phyloP scores from a whole-genome alignment of 73 alveolate species.

The Tetrahymena malaccensis region DNA sequence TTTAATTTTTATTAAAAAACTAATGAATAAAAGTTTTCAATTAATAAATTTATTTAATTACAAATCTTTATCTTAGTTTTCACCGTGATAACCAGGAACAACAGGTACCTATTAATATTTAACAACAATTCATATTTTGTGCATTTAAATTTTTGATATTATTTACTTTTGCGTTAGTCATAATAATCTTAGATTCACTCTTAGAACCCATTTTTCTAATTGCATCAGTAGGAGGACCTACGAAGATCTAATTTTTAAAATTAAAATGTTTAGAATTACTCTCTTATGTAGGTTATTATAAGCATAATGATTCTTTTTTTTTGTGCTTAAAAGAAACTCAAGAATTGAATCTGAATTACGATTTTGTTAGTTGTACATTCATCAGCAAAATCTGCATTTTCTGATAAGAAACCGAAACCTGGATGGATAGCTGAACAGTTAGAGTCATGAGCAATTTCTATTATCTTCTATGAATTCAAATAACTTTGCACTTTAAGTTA shows the following conservation, averaged over 20 bases:
- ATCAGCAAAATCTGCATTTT: slow-evolving; percentile 83
- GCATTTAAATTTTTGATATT: slow-evolving; percentile 22
- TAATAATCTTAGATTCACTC: slow-evolving; percentile 68
- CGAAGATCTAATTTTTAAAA: slow-evolving; percentile 22
- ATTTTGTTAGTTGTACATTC: slow-evolving; percentile 57
- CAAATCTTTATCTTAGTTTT: slow-evolving; percentile 39
- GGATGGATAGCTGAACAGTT: slow-evolving; percentile 92
- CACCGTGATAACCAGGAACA: slow-evolving; percentile 65
- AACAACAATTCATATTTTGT: slow-evolving; percentile 15
- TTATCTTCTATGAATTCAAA: slow-evolving; percentile 49
- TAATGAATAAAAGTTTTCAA: slow-evolving; percentile 16
- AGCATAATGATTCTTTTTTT: too few species aligned
- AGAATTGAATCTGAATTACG: background rate
- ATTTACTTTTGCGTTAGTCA: slow-evolving; percentile 68
- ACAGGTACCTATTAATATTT: slow-evolving; percentile 13
- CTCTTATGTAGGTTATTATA: background rate
- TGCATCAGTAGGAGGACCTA: slow-evolving; percentile 73
- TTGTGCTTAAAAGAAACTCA: background rate
- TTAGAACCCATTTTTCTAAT: slow-evolving; percentile 75
- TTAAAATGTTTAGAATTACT: background rate
- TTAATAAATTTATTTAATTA: background rate
- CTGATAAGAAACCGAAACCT: slow-evolving; percentile 93
- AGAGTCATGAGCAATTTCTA: slow-evolving; percentile 62
- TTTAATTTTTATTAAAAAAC: slow-evolving; percentile 44
- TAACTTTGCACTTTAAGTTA: slow-evolving; percentile 45